Percentiles rank a stretch among this genome's conserved stretches.
Conservation (phyloP, 179 eudicot genomes). For the Spergularia azorica region DNA sequence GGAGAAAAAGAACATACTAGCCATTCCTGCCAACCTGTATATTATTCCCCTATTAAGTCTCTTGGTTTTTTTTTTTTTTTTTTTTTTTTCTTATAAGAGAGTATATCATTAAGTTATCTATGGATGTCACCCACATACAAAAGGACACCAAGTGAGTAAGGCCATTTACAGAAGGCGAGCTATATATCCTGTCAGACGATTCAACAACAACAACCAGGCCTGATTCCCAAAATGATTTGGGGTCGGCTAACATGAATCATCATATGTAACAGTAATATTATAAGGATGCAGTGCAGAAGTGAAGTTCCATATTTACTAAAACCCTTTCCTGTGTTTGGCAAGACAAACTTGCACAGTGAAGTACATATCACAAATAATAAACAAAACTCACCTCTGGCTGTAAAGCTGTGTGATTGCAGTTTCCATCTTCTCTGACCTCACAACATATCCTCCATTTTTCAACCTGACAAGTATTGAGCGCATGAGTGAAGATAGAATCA, state of each 20-base stretch:
- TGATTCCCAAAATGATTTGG: too few species aligned
- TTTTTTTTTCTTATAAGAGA: too few species aligned
- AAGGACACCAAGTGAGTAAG: too few species aligned
- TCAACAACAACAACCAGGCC: too few species aligned
- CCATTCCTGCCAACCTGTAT: too few species aligned
- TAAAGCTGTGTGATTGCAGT: conserved; percentile 46
- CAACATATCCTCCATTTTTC: conserved; percentile 55
- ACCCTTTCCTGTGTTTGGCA: not conserved
- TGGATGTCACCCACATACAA: too few species aligned
- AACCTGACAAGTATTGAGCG: conserved; percentile 47
- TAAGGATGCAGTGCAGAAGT: not conserved
- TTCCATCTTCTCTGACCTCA: conserved; percentile 89
- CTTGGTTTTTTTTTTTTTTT: too few species aligned
- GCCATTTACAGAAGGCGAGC: too few species aligned
- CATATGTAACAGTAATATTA: too few species aligned
- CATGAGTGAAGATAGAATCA: not conserved
- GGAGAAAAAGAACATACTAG: not conserved
- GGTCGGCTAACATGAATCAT: too few species aligned
- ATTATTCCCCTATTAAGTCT: not conserved
- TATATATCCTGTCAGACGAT: too few species aligned
- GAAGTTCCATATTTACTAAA: not conserved
- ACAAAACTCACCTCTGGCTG: conserved; percentile 60
- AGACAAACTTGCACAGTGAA: not conserved
- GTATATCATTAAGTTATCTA: too few species aligned
- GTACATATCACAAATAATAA: not conserved